Percentiles rank a stretch among this genome's conserved stretches.
phyloP scores from a whole-genome alignment of 164 flowering plant species.

The Stephania cephalantha region DNA sequence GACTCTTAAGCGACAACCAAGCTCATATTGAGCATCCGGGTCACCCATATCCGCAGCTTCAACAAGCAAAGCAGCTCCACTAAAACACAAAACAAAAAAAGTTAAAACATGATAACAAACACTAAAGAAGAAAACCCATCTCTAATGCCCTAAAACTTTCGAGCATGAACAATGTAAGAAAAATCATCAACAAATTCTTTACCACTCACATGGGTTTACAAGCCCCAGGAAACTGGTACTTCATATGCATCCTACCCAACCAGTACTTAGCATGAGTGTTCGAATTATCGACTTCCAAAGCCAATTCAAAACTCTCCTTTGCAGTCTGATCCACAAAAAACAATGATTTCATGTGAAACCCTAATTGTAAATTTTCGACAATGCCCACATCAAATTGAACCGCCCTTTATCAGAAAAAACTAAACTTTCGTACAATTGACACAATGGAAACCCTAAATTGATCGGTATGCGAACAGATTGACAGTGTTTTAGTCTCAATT shows the following conservation, averaged over 20 bases:
- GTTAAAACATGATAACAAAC: neutral
- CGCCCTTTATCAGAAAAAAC: neutral
- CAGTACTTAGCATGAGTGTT: slow-evolving; percentile 89
- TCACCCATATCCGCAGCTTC: slow-evolving; percentile 99
- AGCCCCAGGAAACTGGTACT: slow-evolving; percentile 82
- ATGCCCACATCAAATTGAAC: neutral
- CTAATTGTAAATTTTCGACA: neutral
- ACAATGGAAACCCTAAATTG: too few relatives aligned
- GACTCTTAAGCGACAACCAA: slow-evolving; percentile 69
- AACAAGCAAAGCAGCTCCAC: slow-evolving; percentile 92
- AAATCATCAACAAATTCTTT: neutral
- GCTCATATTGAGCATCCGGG: slow-evolving; percentile 81
- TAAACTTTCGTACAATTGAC: too few relatives aligned
- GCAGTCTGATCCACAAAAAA: slow-evolving; percentile 48
- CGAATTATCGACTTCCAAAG: slow-evolving; percentile 77
- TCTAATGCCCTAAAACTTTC: neutral
- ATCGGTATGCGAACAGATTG: too few relatives aligned
- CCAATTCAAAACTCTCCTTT: slow-evolving; percentile 91
- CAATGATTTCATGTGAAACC: neutral
- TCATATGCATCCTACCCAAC: slow-evolving; percentile 76
- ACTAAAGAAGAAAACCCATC: neutral
- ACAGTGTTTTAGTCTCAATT: too few relatives aligned
- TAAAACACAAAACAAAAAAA: slow-evolving; percentile 14
- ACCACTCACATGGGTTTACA: slow-evolving; percentile 69
- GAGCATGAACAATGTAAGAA: neutral